A percentile compares a stretch with the other conserved stretches of the same genome.
Evolutionary conservation across 805 yeast genomes (phyloP).

Genomic region (Metschnikowia reukaufii): DNA sequence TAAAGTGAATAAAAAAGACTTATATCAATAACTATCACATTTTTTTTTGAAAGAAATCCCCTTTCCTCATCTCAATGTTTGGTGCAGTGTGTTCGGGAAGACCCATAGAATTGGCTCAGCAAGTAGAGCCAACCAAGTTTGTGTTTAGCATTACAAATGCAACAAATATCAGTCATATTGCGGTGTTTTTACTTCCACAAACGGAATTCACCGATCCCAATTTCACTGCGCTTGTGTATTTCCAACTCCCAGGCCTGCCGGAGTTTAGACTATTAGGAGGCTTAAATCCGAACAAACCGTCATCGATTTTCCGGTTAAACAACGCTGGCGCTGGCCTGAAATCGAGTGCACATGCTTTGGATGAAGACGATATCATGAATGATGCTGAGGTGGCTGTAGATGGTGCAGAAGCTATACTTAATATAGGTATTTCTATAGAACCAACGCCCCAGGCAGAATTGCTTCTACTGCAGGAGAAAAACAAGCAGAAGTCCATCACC

Average conservation of each 20-base stretch:
- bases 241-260: slow-evolving; percentile 67
- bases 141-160: slow-evolving; percentile 65
- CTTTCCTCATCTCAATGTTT: too few relatives aligned
- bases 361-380: slow-evolving; percentile 36
- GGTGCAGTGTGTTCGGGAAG: slow-evolving; percentile 78
- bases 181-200: slow-evolving; percentile 84
- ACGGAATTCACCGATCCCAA: slow-evolving; percentile 61
- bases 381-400: slow-evolving; percentile 26
- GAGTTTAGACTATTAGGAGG: slow-evolving; percentile 70
- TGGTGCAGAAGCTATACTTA: slow-evolving; percentile 20
- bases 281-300: slow-evolving; percentile 66
- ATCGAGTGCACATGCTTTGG: slow-evolving; percentile 15
- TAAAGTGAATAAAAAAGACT: neutral
- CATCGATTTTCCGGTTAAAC: slow-evolving; percentile 86
- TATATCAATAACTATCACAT: too few relatives aligned
- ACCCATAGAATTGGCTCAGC: slow-evolving; percentile 57
- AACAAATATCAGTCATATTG: slow-evolving; percentile 69
- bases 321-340: slow-evolving; percentile 26
- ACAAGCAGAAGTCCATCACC: slow-evolving; percentile 20
- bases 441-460: slow-evolving; percentile 65
- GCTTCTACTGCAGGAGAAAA: slow-evolving; percentile 49
- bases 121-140: slow-evolving; percentile 67
- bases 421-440: slow-evolving; percentile 89
- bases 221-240: slow-evolving; percentile 82
- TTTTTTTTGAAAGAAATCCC: too few relatives aligned